Evolutionary conservation across 495 filamentous ascomycete genomes (phyloP).

Genomic region (Tetracladium setigerum): DNA sequence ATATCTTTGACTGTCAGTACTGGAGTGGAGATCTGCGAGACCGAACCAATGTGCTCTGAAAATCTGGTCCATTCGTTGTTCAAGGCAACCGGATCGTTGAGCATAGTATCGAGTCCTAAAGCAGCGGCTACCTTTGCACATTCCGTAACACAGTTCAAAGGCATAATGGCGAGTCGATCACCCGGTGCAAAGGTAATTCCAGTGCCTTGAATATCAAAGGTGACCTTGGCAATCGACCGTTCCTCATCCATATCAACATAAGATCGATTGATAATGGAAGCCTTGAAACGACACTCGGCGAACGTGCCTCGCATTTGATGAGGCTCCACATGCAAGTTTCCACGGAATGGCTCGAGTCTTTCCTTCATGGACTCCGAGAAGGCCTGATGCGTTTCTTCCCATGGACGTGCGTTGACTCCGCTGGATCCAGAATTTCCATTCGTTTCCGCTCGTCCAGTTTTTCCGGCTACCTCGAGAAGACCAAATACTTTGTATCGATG

Average conservation of each 20-base stretch:
- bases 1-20: constrained; percentile 24
- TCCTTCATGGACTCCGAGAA: constrained; percentile 32
- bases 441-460: constrained; percentile 28
- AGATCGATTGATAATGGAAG: constrained; percentile 17
- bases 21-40: constrained; percentile 11
- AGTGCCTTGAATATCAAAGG: constrained; percentile 22
- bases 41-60: constrained; percentile 20
- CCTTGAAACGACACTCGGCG: constrained; percentile 27
- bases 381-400: constrained; percentile 29
- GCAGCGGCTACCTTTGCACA: constrained; percentile 23
- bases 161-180: constrained; percentile 29
- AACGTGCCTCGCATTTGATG: constrained; percentile 29
- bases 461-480: constrained; percentile 30
- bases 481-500: constrained; percentile 32
- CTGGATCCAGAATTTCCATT: constrained; percentile 26
- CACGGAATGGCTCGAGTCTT: constrained; percentile 25
- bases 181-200: constrained; percentile 29
- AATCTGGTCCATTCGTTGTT: constrained; percentile 25
- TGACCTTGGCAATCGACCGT: constrained; percentile 23
- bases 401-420: constrained; percentile 23
- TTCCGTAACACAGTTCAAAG: constrained; percentile 23
- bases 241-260: constrained; percentile 22
- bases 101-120: constrained; percentile 21
- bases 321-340: constrained; percentile 22
- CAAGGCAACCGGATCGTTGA: constrained; percentile 20